phyloP scores from a whole-genome alignment of 129 eudicot species.

The Helichrysum umbraculigerum region DNA sequence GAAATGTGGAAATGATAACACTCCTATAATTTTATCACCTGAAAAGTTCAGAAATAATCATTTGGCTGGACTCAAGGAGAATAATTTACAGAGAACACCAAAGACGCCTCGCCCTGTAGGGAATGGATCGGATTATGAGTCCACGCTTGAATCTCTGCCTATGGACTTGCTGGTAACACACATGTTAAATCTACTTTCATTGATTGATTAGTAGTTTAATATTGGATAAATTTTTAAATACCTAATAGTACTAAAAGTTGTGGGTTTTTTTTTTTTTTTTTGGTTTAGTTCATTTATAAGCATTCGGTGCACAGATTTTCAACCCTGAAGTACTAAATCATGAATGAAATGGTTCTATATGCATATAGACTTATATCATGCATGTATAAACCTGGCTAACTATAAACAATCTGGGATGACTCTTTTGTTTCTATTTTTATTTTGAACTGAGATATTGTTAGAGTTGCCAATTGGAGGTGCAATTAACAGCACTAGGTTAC shows the following conservation, averaged over 20 bases:
- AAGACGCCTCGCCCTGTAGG: conserved; percentile 62
- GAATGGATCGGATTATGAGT: conserved; percentile 46
- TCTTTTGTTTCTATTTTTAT: background rate
- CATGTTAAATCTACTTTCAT: background rate
- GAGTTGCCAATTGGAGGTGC: conserved; percentile 18
- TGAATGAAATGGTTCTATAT: background rate
- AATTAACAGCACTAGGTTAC: background rate
- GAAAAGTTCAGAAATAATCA: conserved; percentile 43
- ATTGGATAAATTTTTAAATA: background rate
- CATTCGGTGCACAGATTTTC: background rate
- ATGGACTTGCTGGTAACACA: conserved; percentile 79
- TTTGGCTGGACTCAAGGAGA: conserved; percentile 38
- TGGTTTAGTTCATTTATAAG: background rate
- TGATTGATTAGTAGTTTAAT: background rate
- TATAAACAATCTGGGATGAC: background rate
- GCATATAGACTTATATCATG: background rate
- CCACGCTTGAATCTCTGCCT: conserved; percentile 92
- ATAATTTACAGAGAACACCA: conserved; percentile 63
- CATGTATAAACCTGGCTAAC: background rate
- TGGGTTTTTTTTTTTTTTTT: background rate
- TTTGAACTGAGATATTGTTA: conserved; percentile 20
- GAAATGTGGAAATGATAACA: conserved; percentile 7
- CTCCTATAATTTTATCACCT: conserved; percentile 60
- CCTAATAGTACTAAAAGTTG: background rate
- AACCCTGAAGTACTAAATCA: background rate